These are phyloP conservation scores for Eutrema salsugineum DNA, from an alignment of 441 rosid genomes.

Conservation along the genomic window DNA sequence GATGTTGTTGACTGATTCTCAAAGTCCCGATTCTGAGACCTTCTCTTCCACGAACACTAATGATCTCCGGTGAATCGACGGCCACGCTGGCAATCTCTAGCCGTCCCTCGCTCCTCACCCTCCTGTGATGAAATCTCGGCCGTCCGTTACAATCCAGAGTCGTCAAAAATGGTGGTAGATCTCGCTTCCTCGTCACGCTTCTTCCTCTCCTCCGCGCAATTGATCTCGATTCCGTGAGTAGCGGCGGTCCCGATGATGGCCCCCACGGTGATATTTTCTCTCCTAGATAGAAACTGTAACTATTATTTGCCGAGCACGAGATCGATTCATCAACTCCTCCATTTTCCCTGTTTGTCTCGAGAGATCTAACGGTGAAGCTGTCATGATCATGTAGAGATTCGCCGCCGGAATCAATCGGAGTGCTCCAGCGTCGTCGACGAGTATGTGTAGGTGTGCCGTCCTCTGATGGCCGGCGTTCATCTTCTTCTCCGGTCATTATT, in stretches of 20 bases:
- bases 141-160: slow-evolving; percentile 38
- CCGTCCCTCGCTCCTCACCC: slow-evolving; percentile 37
- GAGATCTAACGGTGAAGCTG: too few species aligned
- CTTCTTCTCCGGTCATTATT: slow-evolving; percentile 16
- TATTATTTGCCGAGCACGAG: neutral
- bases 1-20: neutral
- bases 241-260: neutral
- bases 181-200: slow-evolving; percentile 13
- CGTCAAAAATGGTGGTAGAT: slow-evolving; percentile 36
- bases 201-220: slow-evolving; percentile 2
- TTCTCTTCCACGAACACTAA: slow-evolving; percentile 20
- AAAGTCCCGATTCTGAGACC: slow-evolving; percentile 28
- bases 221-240: neutral
- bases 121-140: slow-evolving; percentile 33
- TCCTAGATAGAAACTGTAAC: slow-evolving; percentile 21
- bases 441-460: neutral
- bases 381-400: neutral
- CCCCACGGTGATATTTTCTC: slow-evolving; percentile 7
- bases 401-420: neutral
- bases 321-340: slow-evolving; percentile 1
- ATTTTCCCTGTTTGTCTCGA: neutral
- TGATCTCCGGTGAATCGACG: slow-evolving; percentile 19
- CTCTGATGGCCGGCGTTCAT: neutral
- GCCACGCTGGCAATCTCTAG: slow-evolving; percentile 31
- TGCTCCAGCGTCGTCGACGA: slow-evolving; percentile 11